Percentiles rank a stretch among this genome's conserved stretches.
These are phyloP conservation scores for Wallacemonas rigidus DNA, from an alignment of 208 protist species.

Conservation along the genomic window DNA sequence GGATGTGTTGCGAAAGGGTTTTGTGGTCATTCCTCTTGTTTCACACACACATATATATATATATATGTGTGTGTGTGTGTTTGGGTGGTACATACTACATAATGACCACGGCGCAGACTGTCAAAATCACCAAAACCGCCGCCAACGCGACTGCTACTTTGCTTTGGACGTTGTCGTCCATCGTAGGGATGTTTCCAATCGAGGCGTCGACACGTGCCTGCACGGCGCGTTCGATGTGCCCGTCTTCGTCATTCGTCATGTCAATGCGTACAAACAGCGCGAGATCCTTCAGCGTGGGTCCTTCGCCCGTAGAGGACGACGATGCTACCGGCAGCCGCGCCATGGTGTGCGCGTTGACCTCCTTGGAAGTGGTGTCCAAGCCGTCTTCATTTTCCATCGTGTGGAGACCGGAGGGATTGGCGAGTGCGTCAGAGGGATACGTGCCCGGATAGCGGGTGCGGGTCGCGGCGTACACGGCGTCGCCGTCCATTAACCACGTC, in stretches of 20 bases:
- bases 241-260: neutral
- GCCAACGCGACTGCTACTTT: conserved; percentile 7
- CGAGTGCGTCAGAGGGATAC: neutral
- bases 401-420: neutral
- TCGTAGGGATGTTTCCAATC: conserved; percentile 3
- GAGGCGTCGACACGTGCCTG: neutral
- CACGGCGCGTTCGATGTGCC: neutral
- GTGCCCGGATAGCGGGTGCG: conserved; percentile 4
- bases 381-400: neutral
- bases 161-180: conserved; percentile 6
- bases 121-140: neutral
- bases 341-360: neutral
- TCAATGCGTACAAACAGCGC: conserved; percentile 1
- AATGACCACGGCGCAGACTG: conserved; percentile 13
- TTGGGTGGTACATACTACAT: neutral
- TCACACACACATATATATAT: no score
- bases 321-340: neutral
- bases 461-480: conserved; percentile 8
- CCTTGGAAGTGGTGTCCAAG: neutral
- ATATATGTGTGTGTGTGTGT: no score
- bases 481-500: conserved; percentile 11
- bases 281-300: neutral
- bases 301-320: neutral
- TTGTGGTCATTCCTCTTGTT: no score
- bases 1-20: no score